phyloP scores from a whole-genome alignment of 495 filamentous ascomycete species.

The Penicillium mononematosum region DNA sequence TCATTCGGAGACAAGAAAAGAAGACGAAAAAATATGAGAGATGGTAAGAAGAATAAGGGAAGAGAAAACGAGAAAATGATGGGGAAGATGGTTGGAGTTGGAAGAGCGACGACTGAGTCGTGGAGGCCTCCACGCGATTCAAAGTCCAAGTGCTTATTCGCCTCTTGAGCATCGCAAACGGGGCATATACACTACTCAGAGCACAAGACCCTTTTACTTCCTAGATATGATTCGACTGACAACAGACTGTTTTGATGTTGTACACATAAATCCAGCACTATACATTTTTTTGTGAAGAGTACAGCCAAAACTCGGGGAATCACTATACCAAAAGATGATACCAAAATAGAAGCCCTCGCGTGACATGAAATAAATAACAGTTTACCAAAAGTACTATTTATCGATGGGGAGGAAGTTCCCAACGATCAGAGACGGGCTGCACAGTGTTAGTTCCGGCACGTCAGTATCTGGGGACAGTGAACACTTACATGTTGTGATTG shows the following conservation, averaged over 20 bases:
- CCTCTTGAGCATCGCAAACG: neutral
- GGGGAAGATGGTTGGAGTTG: neutral
- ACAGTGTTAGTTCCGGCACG: conserved; percentile 15
- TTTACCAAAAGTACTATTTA: conserved; percentile 17
- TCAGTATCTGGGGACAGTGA: neutral
- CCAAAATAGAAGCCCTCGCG: neutral
- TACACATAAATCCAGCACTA: conserved; percentile 2
- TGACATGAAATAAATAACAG: neutral
- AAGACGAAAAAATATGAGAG: neutral
- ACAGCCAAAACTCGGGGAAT: conserved; percentile 20
- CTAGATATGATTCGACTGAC: neutral
- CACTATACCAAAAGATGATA: conserved; percentile 8
- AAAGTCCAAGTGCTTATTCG: neutral
- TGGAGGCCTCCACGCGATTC: neutral
- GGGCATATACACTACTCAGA: conserved; percentile 12
- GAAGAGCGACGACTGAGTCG: neutral
- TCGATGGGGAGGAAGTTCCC: conserved; percentile 84
- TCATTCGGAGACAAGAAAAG: neutral
- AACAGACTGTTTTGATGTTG: conserved; percentile 9
- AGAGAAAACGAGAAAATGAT: neutral
- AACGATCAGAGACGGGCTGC: conserved; percentile 87
- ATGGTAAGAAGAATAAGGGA: too few relatives aligned
- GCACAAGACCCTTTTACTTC: neutral
- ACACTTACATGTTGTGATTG: conserved; percentile 89
- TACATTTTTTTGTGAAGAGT: conserved; percentile 9